Evolutionary conservation across 192 early-diverging fungal genomes (phyloP).

Genomic region (Coemansia sp.): DNA sequence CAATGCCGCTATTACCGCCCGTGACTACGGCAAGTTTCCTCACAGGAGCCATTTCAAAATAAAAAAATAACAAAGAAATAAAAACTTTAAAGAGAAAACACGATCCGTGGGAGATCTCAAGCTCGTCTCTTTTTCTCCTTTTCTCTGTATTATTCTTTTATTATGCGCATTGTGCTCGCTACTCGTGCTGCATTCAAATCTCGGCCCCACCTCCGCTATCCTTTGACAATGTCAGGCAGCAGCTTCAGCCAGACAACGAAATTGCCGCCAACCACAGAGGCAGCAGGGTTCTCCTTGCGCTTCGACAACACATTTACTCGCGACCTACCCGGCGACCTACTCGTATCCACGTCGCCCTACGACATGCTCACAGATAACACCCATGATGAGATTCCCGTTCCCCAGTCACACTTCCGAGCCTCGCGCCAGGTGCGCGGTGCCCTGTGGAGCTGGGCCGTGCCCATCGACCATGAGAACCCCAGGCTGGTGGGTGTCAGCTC

Average conservation of each 20-base stretch:
- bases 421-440: constrained; percentile 29
- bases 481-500: constrained; percentile 28
- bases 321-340: constrained; percentile 33
- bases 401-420: constrained; percentile 9
- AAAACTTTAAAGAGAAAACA: not conserved
- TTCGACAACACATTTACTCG: constrained; percentile 26
- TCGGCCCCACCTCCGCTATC: not conserved
- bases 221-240: not conserved
- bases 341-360: constrained; percentile 13
- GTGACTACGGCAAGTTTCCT: constrained; percentile 30
- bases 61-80: not conserved
- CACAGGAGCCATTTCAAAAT: not conserved
- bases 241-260: constrained; percentile 6
- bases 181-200: not conserved
- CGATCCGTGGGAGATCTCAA: not conserved
- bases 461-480: constrained; percentile 9
- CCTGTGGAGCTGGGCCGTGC: constrained; percentile 41
- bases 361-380: not conserved
- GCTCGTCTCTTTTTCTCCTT: not conserved
- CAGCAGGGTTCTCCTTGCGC: not conserved
- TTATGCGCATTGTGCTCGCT: not conserved
- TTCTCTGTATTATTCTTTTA: not conserved
- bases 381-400: not conserved
- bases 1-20: constrained; percentile 52
- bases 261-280: constrained; percentile 8